Base-by-base conservation (phyloP, 2,329 filamentous ascomycete species). In the Pseudocercospora musae region DNA sequence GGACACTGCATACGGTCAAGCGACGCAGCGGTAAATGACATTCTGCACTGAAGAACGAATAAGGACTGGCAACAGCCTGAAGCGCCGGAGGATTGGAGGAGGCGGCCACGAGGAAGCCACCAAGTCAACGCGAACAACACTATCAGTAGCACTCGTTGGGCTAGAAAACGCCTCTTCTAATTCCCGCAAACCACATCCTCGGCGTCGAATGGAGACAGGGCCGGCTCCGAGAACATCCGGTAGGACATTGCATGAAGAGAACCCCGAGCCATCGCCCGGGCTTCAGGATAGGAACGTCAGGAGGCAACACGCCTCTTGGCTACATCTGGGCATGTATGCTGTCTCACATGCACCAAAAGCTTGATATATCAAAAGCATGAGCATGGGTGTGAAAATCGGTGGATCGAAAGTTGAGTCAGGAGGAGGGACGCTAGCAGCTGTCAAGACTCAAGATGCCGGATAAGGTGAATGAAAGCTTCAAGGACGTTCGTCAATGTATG, bases 61-160 rank as follows among this genome's bases (percentile, higher is more conserved):
- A 27, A 54, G 33, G 31, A 53, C 31, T 25, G n/a, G 40, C 10
- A 25, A 23, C 10, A n/a, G 27, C 21, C 18, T 50, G 27, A 44
- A 15, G 44, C 59, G 54, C 42, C 61, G 52, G 57, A 44, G 52
- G 21, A 55, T 37, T 13, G 8, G 15, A 23, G 40, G 57, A 59
- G 57, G 57, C 57, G 46, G 44, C 52, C 61, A 60, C 57, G 53
- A 59, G 53, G 52, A 21, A 54, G 33, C 53, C 53, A 44, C 20
- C 6, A 21, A 33, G 20, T 13, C 33, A 25, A 29, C 31, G 25
- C 20, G 48, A 25, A 29, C 48, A 52, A 29, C 46, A 50, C 46
- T 21, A 50, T 21, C 13, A 50, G 48, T 29, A 23, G 48, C 48
- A 52, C 48, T n/a, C 23, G 21, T 50, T 23, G 48, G 48, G 21